Evolutionary conservation across 139 green algal genomes (phyloP), one percentile per base, ranked within the genome.

Genomic region (Coelastrella sp.): DNA sequence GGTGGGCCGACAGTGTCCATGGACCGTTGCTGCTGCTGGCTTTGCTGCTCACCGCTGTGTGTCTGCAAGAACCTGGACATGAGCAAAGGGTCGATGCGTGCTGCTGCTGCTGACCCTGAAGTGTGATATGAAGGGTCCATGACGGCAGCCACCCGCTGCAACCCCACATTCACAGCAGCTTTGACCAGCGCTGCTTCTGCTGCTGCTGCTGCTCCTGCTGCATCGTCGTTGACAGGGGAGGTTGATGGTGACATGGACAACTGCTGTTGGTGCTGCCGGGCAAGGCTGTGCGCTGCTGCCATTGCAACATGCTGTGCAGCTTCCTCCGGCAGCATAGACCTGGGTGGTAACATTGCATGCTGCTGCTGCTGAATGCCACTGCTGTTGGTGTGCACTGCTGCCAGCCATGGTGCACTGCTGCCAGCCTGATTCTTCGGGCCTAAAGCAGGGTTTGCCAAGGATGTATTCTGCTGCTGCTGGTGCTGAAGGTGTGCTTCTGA

Each of bases 181-280:
- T 70, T 63, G 8, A 85, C 79, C 17, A 85, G 20, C 27, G 14
- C 79, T 17, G 78, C 57, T 84, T 61, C 57, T 70, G 78, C 27
- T 24, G 15, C 35, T 65, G 78, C 78, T n/a, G 78, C 27, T 84
- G 78, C 78, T 84, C 12, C 49, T 84, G 78, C 78, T 66, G 35
- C 78, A 66, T 20, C 78, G 15, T 8, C 49, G 5, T 1, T 63
- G 11, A 20, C 57, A 8, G 24, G 79, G 19, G 57, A 72, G 6
- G 56, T 49, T 8, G 60, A 20, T 10, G 4, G 20, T 72, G 79
- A 27, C 20, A 20, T 15, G 11, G 6, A 63, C 79, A 57, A 57
- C 22, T 68, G 79, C 79, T 35, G 57, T 57, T 63, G 79, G 56
- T 85, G 57, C 9, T 56, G 19, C n/a, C 57, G 11, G 8, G 49